Conservation (phyloP, 148 eudicot genomes). For the Nepenthes mirabilis region DNA sequence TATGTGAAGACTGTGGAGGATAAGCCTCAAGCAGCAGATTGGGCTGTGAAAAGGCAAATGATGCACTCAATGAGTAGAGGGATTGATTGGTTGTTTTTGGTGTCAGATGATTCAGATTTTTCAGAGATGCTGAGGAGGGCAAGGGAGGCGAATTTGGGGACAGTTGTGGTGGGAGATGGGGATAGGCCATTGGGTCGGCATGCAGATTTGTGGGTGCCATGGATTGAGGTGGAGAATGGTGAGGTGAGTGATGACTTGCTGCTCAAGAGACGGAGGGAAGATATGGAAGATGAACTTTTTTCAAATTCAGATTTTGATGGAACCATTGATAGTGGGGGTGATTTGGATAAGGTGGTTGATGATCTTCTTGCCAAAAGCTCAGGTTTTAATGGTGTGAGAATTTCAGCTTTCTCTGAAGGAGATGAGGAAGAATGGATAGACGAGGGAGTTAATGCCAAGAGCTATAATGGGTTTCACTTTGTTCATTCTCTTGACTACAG, state of each 20-base stretch:
- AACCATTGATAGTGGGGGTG: constrained; percentile 4
- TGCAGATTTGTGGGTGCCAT: constrained; percentile 83
- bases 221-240: constrained; percentile 68
- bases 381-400: constrained; percentile 16
- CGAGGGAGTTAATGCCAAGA: constrained; percentile 5
- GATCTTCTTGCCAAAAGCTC: constrained; percentile 29
- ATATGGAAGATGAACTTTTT: constrained; percentile 23
- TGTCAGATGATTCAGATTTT: constrained; percentile 90
- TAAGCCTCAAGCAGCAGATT: constrained; percentile 94
- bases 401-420: constrained; percentile 41
- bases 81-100: constrained; percentile 70
- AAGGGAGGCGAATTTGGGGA: constrained; percentile 68
- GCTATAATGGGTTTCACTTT: constrained; percentile 5
- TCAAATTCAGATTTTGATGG: constrained; percentile 33
- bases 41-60: constrained; percentile 82
- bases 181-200: constrained; percentile 61
- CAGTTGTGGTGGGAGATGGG: constrained; percentile 77
- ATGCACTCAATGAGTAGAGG: constrained; percentile 61
- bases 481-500: constrained; percentile 11
- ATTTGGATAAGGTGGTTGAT: constrained; percentile 15
- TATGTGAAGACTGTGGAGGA: constrained; percentile 80
- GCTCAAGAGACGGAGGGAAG: constrained; percentile 26
- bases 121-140: constrained; percentile 73
- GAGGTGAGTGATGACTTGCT: constrained; percentile 62
- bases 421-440: constrained; percentile 27